phyloP scores from a whole-genome alignment of 2,329 filamentous ascomycete species.

The Teratosphaeria nubilosa region DNA sequence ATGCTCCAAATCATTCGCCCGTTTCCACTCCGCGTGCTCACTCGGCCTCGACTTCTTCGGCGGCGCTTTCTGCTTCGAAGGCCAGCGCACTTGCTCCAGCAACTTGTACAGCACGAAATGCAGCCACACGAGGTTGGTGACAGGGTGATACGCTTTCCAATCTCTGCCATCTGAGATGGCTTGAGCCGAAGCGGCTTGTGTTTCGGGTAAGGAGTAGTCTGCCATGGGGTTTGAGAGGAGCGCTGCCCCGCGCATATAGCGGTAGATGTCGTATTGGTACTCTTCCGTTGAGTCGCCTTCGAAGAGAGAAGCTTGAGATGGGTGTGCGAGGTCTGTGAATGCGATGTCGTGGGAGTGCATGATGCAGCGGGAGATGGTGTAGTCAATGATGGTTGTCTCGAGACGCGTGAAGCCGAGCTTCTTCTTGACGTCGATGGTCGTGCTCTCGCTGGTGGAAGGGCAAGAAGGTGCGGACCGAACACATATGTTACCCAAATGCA shows the following conservation, averaged over 20 bases:
- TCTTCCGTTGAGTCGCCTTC: constrained; percentile 37
- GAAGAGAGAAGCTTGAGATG: constrained; percentile 30
- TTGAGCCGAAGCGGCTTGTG: constrained; percentile 1
- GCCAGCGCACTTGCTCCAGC: constrained; percentile 30
- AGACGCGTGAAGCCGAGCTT: constrained; percentile 45
- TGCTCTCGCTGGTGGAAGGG: constrained; percentile 7
- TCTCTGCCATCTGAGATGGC: neutral
- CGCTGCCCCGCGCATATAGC: constrained; percentile 38
- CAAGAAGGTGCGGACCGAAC: constrained; percentile 24
- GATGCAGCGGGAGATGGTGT: constrained; percentile 54
- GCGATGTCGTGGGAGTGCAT: constrained; percentile 30
- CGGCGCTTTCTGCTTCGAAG: constrained; percentile 7
- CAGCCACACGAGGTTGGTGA: constrained; percentile 55
- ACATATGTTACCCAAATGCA: constrained; percentile 59
- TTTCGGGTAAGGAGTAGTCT: constrained; percentile 15
- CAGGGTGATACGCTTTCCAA: constrained; percentile 48
- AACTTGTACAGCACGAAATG: constrained; percentile 51
- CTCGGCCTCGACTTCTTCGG: constrained; percentile 7
- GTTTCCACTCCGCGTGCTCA: constrained; percentile 19
- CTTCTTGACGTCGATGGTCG: constrained; percentile 17
- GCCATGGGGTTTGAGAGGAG: constrained; percentile 33
- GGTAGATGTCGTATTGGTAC: constrained; percentile 49
- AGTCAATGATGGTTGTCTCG: constrained; percentile 57
- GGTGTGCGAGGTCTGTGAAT: constrained; percentile 37
- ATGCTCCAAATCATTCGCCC: constrained; percentile 28